Evolutionary conservation across 306 rosid species (phyloP), one percentile per base, ranked within the genome.

Genomic region (Fragaria iinumae): DNA sequence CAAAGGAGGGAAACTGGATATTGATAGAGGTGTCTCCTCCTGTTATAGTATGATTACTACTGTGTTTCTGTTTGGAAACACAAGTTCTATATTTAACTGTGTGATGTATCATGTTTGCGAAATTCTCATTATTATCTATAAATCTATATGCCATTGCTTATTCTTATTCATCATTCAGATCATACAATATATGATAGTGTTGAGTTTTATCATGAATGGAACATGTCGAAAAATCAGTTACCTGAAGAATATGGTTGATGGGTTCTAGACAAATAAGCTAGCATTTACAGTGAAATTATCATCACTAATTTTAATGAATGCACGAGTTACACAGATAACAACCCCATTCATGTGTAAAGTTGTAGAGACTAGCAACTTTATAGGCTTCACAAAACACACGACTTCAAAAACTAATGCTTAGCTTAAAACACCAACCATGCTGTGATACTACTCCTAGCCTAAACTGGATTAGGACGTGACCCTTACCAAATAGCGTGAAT

Each of bases 1-100:
- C 73, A 80, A 71, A 69, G 78, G 67, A 29, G 76, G 86, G 86
- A 81, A 83, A 69, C 82, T 23, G 66, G 64, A 56, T 81, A 56
- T 79, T 73, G 62, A 74, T 70, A 67, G 79, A 73, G 80, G 78
- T 76, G 76, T 76, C 77, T 70, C 78, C 75, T 77, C 25, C 76
- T 69, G 57, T 62, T 76, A 78, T 76, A 71, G 72, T 67, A 78
- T 60, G 57, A 60, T 53, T 11, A 5, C 25, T 11, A 5, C 25
- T 36, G 12, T 67, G 67, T 36, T 59, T 74, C 59, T 48, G 84
- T 78, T 86, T 82, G 83, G 41, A 76, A 67, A 78, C 79, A 69
- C 62, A 48, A 77, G 65, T 79, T 43, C 75, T 76, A 32, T 69
- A 79, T 79, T 71, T 44, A 68, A 13, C 34, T 39, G 48, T 67